These are phyloP conservation scores for Alternaria panax DNA, from an alignment of 2,329 filamentous ascomycete species.

Conservation along the genomic window DNA sequence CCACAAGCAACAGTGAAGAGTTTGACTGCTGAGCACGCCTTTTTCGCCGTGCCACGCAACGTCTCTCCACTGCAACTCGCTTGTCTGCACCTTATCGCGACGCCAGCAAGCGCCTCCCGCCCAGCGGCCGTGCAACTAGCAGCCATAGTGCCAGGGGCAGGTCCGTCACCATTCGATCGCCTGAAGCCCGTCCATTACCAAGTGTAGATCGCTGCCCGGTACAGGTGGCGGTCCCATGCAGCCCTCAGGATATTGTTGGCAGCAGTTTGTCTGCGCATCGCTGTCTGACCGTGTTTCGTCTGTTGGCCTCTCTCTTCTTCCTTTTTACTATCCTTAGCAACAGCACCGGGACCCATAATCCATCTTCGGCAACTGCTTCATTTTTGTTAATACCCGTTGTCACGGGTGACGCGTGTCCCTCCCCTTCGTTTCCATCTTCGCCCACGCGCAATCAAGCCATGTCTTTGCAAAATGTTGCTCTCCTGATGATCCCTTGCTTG, in stretches of 20 bases:
- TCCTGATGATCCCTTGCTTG: conserved; percentile 8
- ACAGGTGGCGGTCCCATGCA: conserved; percentile 2
- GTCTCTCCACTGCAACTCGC: conserved; percentile 18
- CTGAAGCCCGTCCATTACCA: conserved; percentile 2
- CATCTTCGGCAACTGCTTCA: background rate
- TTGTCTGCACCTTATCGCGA: conserved; percentile 22
- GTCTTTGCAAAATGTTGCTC: background rate
- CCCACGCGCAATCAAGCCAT: background rate
- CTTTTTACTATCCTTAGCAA: conserved; percentile 13
- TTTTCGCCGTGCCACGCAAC: conserved; percentile 26
- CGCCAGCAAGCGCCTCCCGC: conserved; percentile 22
- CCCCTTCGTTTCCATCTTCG: background rate
- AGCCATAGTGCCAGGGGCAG: conserved; percentile 19
- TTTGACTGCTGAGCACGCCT: background rate
- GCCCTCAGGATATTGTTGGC: conserved; percentile 2
- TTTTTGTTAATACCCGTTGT: conserved; percentile 1
- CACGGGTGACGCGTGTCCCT: conserved; percentile 13
- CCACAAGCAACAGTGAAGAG: conserved; percentile 1
- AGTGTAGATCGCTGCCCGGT: conserved; percentile 10
- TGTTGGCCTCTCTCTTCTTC: background rate
- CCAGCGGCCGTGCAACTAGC: conserved; percentile 12
- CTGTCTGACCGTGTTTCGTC: conserved; percentile 7
- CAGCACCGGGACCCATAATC: background rate
- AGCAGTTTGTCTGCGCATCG: conserved; percentile 5
- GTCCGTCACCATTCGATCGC: conserved; percentile 17